These are phyloP conservation scores for Penicillium aurantiogriseum DNA, from an alignment of 2,329 filamentous ascomycete genomes.

Conservation along the genomic window DNA sequence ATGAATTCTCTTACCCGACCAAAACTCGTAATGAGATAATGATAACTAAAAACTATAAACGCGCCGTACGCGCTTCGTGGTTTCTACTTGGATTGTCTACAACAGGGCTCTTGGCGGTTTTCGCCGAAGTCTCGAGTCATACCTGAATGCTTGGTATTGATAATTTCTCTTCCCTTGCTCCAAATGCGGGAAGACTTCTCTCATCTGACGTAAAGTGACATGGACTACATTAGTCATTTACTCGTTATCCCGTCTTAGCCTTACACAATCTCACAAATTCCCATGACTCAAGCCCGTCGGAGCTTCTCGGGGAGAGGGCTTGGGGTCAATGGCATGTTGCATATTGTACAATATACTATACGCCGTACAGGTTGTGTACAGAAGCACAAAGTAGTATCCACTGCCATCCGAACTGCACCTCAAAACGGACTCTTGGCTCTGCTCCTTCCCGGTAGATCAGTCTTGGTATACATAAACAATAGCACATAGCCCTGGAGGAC, in stretches of 20 bases:
- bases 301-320: slow-evolving; percentile 5
- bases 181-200: neutral
- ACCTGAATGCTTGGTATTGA: slow-evolving; percentile 10
- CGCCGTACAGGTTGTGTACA: neutral
- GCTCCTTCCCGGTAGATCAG: slow-evolving; percentile 11
- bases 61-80: slow-evolving; percentile 4
- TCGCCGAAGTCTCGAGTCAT: slow-evolving; percentile 7
- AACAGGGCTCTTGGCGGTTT: neutral
- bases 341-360: neutral
- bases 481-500: neutral
- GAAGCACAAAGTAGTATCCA: slow-evolving; percentile 4
- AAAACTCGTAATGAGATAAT: slow-evolving; percentile 2
- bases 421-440: slow-evolving; percentile 9
- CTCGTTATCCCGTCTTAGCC: neutral
- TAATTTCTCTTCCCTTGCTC: slow-evolving; percentile 1
- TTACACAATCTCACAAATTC: neutral
- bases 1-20: slow-evolving; percentile 4
- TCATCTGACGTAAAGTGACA: slow-evolving; percentile 11
- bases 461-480: slow-evolving; percentile 6
- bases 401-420: neutral
- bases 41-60: slow-evolving; percentile 4
- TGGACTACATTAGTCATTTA: slow-evolving; percentile 1
- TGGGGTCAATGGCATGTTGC: neutral
- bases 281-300: slow-evolving; percentile 1
- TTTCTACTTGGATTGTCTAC: neutral